Evolutionary conservation across 2,329 filamentous ascomycete species (phyloP).

Genomic region (Diaporthe citrichinensis): DNA sequence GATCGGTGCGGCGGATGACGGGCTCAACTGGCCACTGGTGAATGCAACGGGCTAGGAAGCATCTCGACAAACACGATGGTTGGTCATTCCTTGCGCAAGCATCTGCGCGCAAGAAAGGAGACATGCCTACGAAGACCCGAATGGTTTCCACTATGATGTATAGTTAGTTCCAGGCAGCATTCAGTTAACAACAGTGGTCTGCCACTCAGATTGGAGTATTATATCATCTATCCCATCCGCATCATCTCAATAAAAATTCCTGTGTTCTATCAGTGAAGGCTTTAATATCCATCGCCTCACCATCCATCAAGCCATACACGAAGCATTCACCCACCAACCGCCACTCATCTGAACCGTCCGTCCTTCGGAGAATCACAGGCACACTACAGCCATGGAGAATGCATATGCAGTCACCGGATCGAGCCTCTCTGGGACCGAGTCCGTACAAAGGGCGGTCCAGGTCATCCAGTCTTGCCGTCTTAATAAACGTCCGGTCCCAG

Average conservation of each 20-base stretch:
- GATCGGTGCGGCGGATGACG: conserved; percentile 56
- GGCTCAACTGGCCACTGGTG: conserved; percentile 52
- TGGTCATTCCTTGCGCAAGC: too few species aligned
- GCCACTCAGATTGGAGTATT: background rate
- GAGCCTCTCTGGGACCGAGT: background rate
- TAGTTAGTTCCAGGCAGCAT: background rate
- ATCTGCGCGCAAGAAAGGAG: background rate
- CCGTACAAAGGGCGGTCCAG: background rate
- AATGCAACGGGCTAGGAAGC: background rate
- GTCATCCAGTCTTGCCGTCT: background rate
- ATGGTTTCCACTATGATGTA: too few species aligned
- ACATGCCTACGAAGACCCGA: background rate
- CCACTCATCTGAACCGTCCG: background rate
- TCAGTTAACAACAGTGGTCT: background rate
- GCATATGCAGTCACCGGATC: background rate
- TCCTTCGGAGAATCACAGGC: background rate
- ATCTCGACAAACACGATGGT: too few species aligned
- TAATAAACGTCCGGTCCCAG: background rate
- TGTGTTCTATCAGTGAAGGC: background rate
- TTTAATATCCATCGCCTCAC: background rate
- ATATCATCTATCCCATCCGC: background rate
- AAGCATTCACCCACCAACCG: background rate
- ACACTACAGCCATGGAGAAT: background rate
- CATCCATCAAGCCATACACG: background rate
- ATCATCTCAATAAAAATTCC: background rate